A percentile compares a stretch with the other conserved stretches of the same genome.
These are phyloP conservation scores for Penicillium pancosmium DNA, from an alignment of 495 filamentous ascomycete genomes.

Conservation along the genomic window DNA sequence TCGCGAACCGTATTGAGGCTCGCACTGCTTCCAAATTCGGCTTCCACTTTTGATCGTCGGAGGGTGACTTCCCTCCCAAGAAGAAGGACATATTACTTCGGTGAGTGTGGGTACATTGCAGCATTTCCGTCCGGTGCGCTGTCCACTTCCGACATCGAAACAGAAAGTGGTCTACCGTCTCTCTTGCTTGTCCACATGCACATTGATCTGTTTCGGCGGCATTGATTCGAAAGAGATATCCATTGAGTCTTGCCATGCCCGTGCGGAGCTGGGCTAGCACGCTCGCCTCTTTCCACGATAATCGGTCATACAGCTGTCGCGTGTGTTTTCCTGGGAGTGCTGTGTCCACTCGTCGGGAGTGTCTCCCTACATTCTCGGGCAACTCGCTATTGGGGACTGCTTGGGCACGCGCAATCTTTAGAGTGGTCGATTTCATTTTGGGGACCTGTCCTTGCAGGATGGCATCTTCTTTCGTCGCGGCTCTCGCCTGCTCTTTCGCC, in stretches of 20 bases:
- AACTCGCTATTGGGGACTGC: conserved; percentile 10
- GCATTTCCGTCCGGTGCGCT: conserved; percentile 32
- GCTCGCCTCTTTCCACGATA: conserved; percentile 35
- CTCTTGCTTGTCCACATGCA: conserved; percentile 36
- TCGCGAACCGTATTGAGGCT: conserved; percentile 38
- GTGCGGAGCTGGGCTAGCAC: conserved; percentile 37
- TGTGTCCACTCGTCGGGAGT: conserved; percentile 31
- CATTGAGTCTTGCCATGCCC: conserved; percentile 39
- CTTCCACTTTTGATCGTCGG: conserved; percentile 34
- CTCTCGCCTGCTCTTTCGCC: conserved; percentile 28
- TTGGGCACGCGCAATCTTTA: conserved; percentile 9
- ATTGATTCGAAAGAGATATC: conserved; percentile 35
- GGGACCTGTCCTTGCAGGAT: conserved; percentile 13
- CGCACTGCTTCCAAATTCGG: conserved; percentile 38
- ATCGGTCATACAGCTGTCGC: conserved; percentile 20
- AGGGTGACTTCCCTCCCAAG: conserved; percentile 32
- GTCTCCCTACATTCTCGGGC: conserved; percentile 23
- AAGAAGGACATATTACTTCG: conserved; percentile 39
- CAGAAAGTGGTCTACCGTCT: conserved; percentile 38
- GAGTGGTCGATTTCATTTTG: conserved; percentile 11
- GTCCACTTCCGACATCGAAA: conserved; percentile 37
- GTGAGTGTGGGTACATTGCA: conserved; percentile 33
- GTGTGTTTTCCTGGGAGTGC: conserved; percentile 33
- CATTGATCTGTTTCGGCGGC: conserved; percentile 25
- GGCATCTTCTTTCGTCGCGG: conserved; percentile 15